Conservation (phyloP, 2,329 filamentous ascomycete species). For the Fusarium virguliforme region DNA sequence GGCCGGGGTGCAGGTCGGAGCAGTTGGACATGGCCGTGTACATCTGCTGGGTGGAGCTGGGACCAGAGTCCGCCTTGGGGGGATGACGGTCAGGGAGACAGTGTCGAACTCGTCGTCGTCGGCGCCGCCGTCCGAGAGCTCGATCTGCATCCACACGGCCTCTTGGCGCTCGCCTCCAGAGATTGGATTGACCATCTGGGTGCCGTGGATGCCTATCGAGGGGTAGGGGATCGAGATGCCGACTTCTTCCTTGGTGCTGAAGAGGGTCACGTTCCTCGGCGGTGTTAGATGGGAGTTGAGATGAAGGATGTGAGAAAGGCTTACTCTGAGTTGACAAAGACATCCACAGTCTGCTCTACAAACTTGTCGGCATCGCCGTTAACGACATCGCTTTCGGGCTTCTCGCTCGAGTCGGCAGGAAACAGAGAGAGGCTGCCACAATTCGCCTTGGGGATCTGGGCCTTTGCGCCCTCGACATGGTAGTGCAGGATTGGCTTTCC, state of each 20-base stretch:
- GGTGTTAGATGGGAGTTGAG: slow-evolving; percentile 14
- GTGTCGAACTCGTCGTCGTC: slow-evolving; percentile 77
- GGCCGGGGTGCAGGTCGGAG: slow-evolving; percentile 83
- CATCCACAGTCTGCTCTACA: slow-evolving; percentile 67
- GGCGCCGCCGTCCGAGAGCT: slow-evolving; percentile 72
- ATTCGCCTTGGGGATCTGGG: slow-evolving; percentile 71
- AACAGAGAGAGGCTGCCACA: slow-evolving; percentile 70
- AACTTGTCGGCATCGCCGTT: slow-evolving; percentile 57
- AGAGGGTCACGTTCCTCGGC: slow-evolving; percentile 71
- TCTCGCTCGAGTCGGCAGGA: slow-evolving; percentile 57
- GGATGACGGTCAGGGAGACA: slow-evolving; percentile 78
- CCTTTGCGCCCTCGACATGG: slow-evolving; percentile 70
- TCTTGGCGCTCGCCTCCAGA: slow-evolving; percentile 59
- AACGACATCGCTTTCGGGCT: slow-evolving; percentile 44
- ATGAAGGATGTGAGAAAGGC: slow-evolving; percentile 29
- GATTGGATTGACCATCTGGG: slow-evolving; percentile 70
- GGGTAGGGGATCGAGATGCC: slow-evolving; percentile 83
- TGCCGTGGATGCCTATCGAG: slow-evolving; percentile 81
- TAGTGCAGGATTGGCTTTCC: slow-evolving; percentile 81
- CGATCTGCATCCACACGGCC: slow-evolving; percentile 78
- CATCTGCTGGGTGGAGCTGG: slow-evolving; percentile 60
- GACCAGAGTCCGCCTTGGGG: slow-evolving; percentile 55
- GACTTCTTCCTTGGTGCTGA: slow-evolving; percentile 69
- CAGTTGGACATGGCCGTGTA: slow-evolving; percentile 82
- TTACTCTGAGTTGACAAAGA: slow-evolving; percentile 74